phyloP scores from a whole-genome alignment of 163 green algal species.

The Chlorella variabilis region DNA sequence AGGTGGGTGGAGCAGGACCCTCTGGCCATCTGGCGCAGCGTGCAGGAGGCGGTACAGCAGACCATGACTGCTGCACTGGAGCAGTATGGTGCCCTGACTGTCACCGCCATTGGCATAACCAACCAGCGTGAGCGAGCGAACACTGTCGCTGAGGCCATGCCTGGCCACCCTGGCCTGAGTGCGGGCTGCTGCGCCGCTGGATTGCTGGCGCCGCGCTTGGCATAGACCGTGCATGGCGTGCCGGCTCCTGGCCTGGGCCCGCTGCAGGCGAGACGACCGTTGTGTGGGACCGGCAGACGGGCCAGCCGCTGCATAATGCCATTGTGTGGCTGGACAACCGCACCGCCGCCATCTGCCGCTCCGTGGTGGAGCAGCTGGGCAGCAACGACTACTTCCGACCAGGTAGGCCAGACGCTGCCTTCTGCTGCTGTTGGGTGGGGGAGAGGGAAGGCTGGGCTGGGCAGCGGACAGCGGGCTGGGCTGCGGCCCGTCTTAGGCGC shows the following conservation, averaged over 20 bases:
- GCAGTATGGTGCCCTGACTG: conserved; percentile 13
- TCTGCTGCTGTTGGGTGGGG: neutral
- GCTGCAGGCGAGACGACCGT: conserved; percentile 81
- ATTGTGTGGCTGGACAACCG: conserved; percentile 97
- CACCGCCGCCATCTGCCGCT: conserved; percentile 75
- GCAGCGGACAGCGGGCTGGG: no score
- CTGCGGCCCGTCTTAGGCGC: no score
- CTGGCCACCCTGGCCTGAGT: no score
- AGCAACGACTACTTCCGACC: conserved; percentile 77
- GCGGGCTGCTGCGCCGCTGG: no score
- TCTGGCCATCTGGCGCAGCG: conserved; percentile 77
- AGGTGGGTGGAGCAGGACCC: conserved; percentile 97
- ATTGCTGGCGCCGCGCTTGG: no score
- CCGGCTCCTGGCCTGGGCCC: neutral
- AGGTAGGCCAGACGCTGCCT: neutral
- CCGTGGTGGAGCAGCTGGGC: conserved; percentile 48
- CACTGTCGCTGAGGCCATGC: no score
- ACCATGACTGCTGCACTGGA: conserved; percentile 53
- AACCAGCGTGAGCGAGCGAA: conserved; percentile 96
- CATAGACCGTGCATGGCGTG: neutral
- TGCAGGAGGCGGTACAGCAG: conserved; percentile 72
- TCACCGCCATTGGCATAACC: conserved; percentile 87
- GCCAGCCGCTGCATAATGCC: conserved; percentile 89
- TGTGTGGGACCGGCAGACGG: conserved; percentile 88
- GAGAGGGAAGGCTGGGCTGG: neutral